Base-by-base conservation (phyloP, 495 filamentous ascomycete species). In the Penicillium coffeae region DNA sequence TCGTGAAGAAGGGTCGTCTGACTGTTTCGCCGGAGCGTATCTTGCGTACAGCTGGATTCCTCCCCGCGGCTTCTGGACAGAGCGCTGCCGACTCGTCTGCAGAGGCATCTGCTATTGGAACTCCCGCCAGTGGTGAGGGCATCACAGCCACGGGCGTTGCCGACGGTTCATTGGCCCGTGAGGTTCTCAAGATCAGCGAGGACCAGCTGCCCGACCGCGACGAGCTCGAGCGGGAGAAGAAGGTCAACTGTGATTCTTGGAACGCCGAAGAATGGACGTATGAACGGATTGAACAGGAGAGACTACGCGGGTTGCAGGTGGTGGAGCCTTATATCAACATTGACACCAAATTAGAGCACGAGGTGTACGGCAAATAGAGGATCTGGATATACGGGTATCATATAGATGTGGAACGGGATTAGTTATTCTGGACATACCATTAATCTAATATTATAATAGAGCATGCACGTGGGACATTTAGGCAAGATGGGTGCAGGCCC, bases 1-100 rank as follows among this genome's bases (percentile, higher is more conserved):
- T 95, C 1, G 85, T 89, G 58, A 96, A 96, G 72, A 80, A 87
- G 58, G 91, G 90, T 0, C 73, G 93, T 14, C 69, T 91, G 52
- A 98, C 92, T 6, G 79, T 96, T 6, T 78, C 88, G 32, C 89
- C 92, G 6, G 89, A 92, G 63, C 70, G 86, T 22, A 75, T 93
- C 10, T 71, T 96, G 12, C 69, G 77, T 38, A 77, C 83, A 33
- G 81, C 80, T 32, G 80, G 81, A 8, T 68, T 95, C 59, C 69
- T 97, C 15, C 69, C 73, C 13, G 45, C 56, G 8, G 53, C 55
- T n/a, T 63, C 63, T 21, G 21, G 22, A 18, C 54, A 44, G 3
- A 45, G 14, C 10, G 33, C 33, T 0, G 8, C 19, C 10, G 61
- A 64, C 32, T 59, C 54, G 8, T 57, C 56, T n/a, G 47, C 53